Conservation (phyloP, 108 stramenopile genomes). For the Craspedostauros australis region DNA sequence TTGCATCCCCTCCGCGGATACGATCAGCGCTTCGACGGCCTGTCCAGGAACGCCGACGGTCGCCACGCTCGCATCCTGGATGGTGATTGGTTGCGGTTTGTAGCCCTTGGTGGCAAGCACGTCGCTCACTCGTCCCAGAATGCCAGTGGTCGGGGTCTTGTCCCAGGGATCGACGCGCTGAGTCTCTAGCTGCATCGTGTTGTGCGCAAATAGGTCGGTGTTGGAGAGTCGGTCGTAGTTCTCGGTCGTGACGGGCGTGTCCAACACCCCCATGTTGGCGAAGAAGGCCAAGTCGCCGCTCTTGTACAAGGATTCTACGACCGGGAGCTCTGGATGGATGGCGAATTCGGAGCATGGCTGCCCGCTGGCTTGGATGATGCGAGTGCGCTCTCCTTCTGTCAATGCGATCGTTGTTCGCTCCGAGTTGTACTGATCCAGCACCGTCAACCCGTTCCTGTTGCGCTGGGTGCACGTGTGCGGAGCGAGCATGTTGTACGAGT, state of each 20-base stretch:
- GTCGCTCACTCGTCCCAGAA: constrained; percentile 26
- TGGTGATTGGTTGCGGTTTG: constrained; percentile 8
- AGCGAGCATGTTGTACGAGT: constrained; percentile 30
- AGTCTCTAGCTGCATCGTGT: constrained; percentile 30
- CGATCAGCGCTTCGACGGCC: no score
- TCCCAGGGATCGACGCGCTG: constrained; percentile 20
- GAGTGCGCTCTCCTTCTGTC: background rate
- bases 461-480: constrained; percentile 1
- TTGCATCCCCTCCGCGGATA: no score
- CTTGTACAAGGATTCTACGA: constrained; percentile 44
- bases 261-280: constrained; percentile 63
- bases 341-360: constrained; percentile 49
- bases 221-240: no score
- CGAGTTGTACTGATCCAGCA: background rate
- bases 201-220: constrained; percentile 38
- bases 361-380: background rate
- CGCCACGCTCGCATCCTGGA: no score
- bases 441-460: constrained; percentile 3
- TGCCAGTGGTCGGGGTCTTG: constrained; percentile 13
- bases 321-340: constrained; percentile 34
- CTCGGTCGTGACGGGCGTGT: constrained; percentile 29
- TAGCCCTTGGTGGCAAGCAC: constrained; percentile 14
- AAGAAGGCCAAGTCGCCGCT: constrained; percentile 57
- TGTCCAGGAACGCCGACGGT: constrained; percentile 15
- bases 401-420: background rate